Base-by-base conservation (phyloP, 495 filamentous ascomycete species). In the Arthonia radiata region DNA sequence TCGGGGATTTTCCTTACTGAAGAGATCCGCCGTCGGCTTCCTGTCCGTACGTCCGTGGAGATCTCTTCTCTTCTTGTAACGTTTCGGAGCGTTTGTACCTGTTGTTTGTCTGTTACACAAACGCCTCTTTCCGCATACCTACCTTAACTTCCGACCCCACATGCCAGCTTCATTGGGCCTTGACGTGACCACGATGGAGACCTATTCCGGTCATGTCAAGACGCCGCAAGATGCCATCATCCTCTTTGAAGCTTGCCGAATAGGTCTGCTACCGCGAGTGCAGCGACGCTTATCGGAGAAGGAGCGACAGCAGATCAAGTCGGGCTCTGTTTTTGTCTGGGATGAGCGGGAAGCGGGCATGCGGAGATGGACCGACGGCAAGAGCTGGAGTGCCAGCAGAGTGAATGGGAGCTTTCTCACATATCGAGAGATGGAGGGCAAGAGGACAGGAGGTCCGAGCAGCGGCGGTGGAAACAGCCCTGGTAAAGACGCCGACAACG, bases 391-490 rank as follows among this genome's bases (percentile, higher is more conserved):
- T 40, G 86, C 86, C 14, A 93, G 83, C 44, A 66, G 86, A 29
- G 86, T 97, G 2, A 93, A 89, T 0, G 86, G 86, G 11, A 94
- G 89, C 52, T 97, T 97, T 42, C 52, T 97, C 28, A 97, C 86
- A 2, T 97, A 97, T 41, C 59, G 86, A 17, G 86, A 97, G 46
- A 97, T 97, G 86, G 86, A 97, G 44, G 86, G 86, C 46, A 94
- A 94, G 52, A 65, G 89, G 23, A 67, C 66, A 18, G 65, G 67
- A 33, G 61, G 66, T 15, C 24, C 48, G 53, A 12, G 42, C 53
- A 21, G 48, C 59, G 42, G 44, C 49, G 43, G 34, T 44, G 12
- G 16, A 28, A 22, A 4, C 26, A 31, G 27, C 18, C 18, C 26
- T 36, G 66, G 69, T 17, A 83, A 74, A 42, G 83, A 91, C 38